A percentile compares a stretch with the other conserved stretches of the same genome.
Evolutionary conservation across 257 asterid genomes (phyloP).

Genomic region (Solanum neorickii): DNA sequence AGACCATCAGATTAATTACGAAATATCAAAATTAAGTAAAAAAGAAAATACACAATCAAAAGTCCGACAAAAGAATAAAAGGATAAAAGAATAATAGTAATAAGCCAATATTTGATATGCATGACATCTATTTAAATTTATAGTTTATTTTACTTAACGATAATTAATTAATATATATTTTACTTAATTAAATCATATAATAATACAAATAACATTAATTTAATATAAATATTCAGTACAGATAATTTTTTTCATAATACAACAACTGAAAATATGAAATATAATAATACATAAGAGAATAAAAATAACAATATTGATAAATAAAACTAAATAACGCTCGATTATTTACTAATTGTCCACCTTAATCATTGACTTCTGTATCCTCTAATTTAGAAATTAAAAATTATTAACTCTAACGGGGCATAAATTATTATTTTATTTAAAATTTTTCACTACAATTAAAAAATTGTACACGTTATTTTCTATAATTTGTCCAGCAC

Average conservation of each 20-base stretch:
- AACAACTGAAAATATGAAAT: too few relatives aligned
- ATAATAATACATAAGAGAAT: too few relatives aligned
- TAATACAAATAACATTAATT: rapidly evolving
- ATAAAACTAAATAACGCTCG: rapidly evolving
- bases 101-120: too few relatives aligned
- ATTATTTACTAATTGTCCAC: neutral
- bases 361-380: neutral
- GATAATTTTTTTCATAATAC: rapidly evolving
- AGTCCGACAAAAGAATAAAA: too few relatives aligned
- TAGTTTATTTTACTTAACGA: too few relatives aligned
- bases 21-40: too few relatives aligned
- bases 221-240: rapidly evolving
- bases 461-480: neutral
- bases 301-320: neutral
- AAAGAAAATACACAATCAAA: too few relatives aligned
- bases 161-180: too few relatives aligned
- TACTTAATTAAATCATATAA: too few relatives aligned
- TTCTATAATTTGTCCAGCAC: neutral
- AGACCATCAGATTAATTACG: too few relatives aligned
- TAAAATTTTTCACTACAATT: neutral
- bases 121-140: too few relatives aligned
- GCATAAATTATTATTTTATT: neutral
- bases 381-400: neutral
- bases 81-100: neutral
- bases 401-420: neutral